phyloP scores from a whole-genome alignment of 305 asterid genomes.

The Caryopteris hybrid region DNA sequence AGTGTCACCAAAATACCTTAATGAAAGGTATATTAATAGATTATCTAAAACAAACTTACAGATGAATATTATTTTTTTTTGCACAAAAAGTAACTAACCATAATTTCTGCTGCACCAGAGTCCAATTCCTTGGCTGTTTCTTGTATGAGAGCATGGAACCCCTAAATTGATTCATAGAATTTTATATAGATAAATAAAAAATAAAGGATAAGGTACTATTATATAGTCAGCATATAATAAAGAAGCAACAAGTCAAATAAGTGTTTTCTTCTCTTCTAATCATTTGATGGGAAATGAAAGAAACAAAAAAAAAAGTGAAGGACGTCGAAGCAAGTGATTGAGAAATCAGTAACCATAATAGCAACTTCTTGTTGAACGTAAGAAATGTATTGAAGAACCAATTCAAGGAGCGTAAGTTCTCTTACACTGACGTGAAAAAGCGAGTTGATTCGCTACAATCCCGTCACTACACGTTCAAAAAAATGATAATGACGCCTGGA shows the following conservation, averaged over 20 bases:
- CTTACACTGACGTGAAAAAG: too few species aligned
- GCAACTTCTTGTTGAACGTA: too few species aligned
- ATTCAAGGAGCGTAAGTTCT: too few species aligned
- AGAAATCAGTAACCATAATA: too few species aligned
- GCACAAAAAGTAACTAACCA: slow-evolving; percentile 32
- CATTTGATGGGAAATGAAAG: neutral
- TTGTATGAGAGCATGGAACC: slow-evolving; percentile 61
- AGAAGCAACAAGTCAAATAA: neutral
- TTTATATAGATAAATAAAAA: slow-evolving; percentile 15
- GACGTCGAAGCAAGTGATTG: too few species aligned
- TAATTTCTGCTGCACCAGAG: slow-evolving; percentile 33
- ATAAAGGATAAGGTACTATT: slow-evolving; percentile 1
- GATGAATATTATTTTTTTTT: neutral
- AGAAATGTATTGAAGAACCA: too few species aligned
- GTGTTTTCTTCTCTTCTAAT: neutral
- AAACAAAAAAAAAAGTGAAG: too few species aligned
- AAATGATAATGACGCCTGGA: too few species aligned
- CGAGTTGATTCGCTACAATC: too few species aligned
- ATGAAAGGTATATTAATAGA: neutral
- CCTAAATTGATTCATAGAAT: slow-evolving; percentile 45
- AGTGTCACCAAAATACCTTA: neutral
- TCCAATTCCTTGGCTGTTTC: slow-evolving; percentile 40
- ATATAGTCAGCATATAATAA: slow-evolving; percentile 16
- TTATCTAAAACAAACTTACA: neutral
- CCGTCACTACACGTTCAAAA: too few species aligned